Conservation (phyloP, 352 stramenopile species). For the Globisporangium radiosum region DNA sequence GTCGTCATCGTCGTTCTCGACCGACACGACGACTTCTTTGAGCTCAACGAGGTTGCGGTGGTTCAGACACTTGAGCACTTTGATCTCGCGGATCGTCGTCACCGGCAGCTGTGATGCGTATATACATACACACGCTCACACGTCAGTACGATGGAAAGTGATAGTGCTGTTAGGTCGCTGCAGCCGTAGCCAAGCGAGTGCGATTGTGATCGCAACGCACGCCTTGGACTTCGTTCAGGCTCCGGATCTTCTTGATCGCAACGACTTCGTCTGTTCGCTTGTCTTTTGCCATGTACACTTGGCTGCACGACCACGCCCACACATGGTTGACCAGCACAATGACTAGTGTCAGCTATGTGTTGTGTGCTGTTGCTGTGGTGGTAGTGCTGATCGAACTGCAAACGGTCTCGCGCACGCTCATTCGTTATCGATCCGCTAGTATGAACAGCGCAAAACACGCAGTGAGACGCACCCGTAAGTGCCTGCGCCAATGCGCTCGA, state of each 20-base stretch:
- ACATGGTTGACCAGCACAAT: no score
- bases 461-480: slow-evolving; percentile 61
- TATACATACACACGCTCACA: neutral
- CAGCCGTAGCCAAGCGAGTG: neutral
- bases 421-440: no score
- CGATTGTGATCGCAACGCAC: slow-evolving; percentile 24
- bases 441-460: no score
- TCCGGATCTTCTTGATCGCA: slow-evolving; percentile 90
- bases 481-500: slow-evolving; percentile 86
- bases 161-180: no score
- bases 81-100: slow-evolving; percentile 97
- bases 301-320: slow-evolving; percentile 20
- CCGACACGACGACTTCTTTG: slow-evolving; percentile 93
- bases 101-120: slow-evolving; percentile 72
- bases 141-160: neutral
- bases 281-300: slow-evolving; percentile 88
- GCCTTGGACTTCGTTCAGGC: slow-evolving; percentile 85
- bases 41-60: slow-evolving; percentile 95
- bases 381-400: no score
- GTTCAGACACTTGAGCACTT: slow-evolving; percentile 95
- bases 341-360: no score
- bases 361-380: no score
- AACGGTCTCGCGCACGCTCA: neutral
- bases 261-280: slow-evolving; percentile 80
- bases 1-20: slow-evolving; percentile 79